Evolutionary conservation across 805 yeast species (phyloP), one percentile per base, ranked within the genome.

Genomic region (Saturnispora halmiae): DNA sequence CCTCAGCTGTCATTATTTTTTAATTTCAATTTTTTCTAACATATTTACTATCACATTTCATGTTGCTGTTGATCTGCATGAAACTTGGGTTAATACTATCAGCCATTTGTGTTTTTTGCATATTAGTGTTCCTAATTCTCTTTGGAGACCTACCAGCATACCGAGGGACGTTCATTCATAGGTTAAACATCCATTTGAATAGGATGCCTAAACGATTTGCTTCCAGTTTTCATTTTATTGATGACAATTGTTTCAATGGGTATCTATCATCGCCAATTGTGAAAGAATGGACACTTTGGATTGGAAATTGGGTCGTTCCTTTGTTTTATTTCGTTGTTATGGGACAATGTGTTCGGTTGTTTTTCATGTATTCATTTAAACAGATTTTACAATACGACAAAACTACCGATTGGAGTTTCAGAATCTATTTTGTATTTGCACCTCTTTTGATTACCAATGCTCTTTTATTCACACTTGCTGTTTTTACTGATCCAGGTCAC

Each of bases 1-100:
- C 79, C 83, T 73, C 81, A 77, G 78, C 74, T 76, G 76, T 77
- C 83, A 77, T 49, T 56, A 59, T 60, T 56, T 64, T 49, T 47
- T 45, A 22, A 19, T 14, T 30, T 24, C 14, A 13, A 13, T n/a
- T 31, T 20, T 18, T 22, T 22, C 15, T 27, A 9, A 19, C 13
- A n/a, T 30, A 10, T 16, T 14, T 14, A 13, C 4, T 26, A 16
- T 16, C 6, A 30, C n/a, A n/a, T n/a, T n/a, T n/a, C n/a, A 30
- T 34, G 22, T 26, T 31, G 8, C 28, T 19, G 13, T 22, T 26
- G 34, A 11, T 16, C 15, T 14, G 15, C 15, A 29, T 37, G 18
- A 2, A n/a, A 18, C 10, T 35, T 25, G 24, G 40, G 21, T 15
- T 35, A 4, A 10, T 40, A 3, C 6, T 46, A 7, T 14, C 16